Base-by-base conservation (phyloP, 1,139 yeast species). In the Diutina catenulata region DNA sequence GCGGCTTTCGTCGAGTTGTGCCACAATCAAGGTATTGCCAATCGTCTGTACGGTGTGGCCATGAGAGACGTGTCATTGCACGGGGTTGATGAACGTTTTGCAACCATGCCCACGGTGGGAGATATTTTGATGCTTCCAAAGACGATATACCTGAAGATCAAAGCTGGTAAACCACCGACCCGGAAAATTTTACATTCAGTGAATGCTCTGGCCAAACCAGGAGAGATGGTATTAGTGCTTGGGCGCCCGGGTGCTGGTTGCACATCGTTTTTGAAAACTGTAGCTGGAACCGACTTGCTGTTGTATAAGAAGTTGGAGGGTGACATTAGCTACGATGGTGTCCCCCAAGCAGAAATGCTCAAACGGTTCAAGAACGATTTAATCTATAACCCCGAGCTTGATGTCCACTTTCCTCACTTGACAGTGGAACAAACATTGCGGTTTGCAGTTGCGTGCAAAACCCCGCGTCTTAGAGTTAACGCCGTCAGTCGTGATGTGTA, bases 171-270 rank as follows among this genome's bases (percentile, higher is more conserved):
- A 8, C 13, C 35, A 8, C 35, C 19, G 13, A n/a, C 20, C 4
- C 25, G 35, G 5, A 20, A n/a, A n/a, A 68, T 75, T 38, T 62
- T 75, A 42, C 59, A 61, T 45, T 52, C 56, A 42, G 42, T 64
- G 43, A 50, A 56, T 49, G 61, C 74, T 45, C 47, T 53, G 43
- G 57, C 73, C n/a, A 62, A 62, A 43, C 65, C 74, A n/a, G 80
- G 81, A 41, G 80, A 75, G 49, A 68, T 74, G 74, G 60, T 72
- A 36, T 59, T 74, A 44, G 80, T 75, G 3, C 62, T 76, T 36
- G 83, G 82, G 38, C 65, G 79, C 46, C 82, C 82, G 7, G 83
- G 82, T 42, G 73, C 82, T 15, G 82, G 82, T 40, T 76, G 82
- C 51, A 64, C 80, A 4, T 67, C 80, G 11, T 60, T 76, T 27